Evolutionary conservation across 1,284 basidiomycete genomes (phyloP).

Genomic region (Veloporphyrellus conicus): DNA sequence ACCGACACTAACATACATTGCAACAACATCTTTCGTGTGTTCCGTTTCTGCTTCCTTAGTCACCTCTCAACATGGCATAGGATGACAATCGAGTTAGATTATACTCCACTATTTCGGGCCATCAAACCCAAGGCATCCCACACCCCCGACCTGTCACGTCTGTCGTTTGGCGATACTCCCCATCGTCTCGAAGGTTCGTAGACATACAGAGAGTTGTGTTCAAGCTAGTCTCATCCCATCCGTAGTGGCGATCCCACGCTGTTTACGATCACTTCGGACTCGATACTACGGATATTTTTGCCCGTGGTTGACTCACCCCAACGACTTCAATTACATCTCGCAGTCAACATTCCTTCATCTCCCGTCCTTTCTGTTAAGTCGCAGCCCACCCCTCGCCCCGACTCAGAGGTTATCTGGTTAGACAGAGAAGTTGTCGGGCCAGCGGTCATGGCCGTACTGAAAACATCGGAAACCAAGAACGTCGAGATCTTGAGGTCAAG

Average conservation of each 20-base stretch:
- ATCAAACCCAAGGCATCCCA: constrained; percentile 57
- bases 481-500: constrained; percentile 47
- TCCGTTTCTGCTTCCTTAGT: constrained; percentile 6
- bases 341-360: constrained; percentile 62
- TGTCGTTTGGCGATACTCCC: constrained; percentile 65
- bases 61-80: constrained; percentile 36
- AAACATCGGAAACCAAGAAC: constrained; percentile 23
- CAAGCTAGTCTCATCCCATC: constrained; percentile 12
- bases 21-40: constrained; percentile 55
- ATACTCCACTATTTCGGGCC: constrained; percentile 69
- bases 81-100: constrained; percentile 55
- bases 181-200: constrained; percentile 60
- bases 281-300: constrained; percentile 77
- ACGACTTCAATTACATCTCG: constrained; percentile 78
- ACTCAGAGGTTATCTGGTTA: constrained; percentile 59
- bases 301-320: constrained; percentile 84
- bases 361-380: constrained; percentile 34
- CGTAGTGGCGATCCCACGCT: constrained; percentile 69
- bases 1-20: constrained; percentile 72
- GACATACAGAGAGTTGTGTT: neutral
- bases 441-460: constrained; percentile 42
- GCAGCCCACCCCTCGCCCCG: constrained; percentile 24
- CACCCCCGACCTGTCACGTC: constrained; percentile 65
- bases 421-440: constrained; percentile 56
- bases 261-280: constrained; percentile 72